These are phyloP conservation scores for Camelina sativa DNA, from an alignment of 345 rosid species.

Conservation along the genomic window DNA sequence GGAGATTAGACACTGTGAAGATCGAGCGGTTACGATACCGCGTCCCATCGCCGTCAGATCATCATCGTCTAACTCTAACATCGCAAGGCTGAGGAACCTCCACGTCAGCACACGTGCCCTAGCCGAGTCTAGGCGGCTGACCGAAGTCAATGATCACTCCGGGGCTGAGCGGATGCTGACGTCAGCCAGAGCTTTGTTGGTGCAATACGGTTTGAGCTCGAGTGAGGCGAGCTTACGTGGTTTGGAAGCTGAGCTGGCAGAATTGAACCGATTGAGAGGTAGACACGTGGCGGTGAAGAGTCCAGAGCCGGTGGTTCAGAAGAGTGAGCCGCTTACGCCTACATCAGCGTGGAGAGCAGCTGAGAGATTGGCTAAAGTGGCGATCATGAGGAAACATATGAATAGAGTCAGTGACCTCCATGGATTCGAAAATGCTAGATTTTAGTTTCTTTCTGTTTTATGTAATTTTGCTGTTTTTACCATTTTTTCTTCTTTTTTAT, in stretches of 20 bases:
- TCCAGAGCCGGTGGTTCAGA: conserved; percentile 45
- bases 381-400: conserved; percentile 89
- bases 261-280: conserved; percentile 53
- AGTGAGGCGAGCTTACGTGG: conserved; percentile 57
- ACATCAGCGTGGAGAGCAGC: conserved; percentile 97
- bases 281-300: conserved; percentile 39
- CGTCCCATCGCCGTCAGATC: conserved; percentile 61
- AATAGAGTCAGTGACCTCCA: conserved; percentile 93
- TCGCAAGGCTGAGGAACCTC: conserved; percentile 63
- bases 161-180: conserved; percentile 67
- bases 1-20: conserved; percentile 50
- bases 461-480: background rate
- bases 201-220: conserved; percentile 49
- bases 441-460: conserved; percentile 46
- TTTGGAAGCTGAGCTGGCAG: conserved; percentile 71
- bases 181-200: conserved; percentile 71
- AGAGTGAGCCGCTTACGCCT: conserved; percentile 76
- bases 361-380: conserved; percentile 91
- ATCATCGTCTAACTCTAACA: conserved; percentile 41
- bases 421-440: conserved; percentile 97
- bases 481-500: background rate
- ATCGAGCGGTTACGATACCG: conserved; percentile 56
- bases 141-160: conserved; percentile 55
- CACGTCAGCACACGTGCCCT: conserved; percentile 79
- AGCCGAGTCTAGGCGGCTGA: conserved; percentile 73